A percentile compares a stretch with the other conserved stretches of the same genome.
phyloP scores from a whole-genome alignment of 768 basidiomycete genomes.

The Mycena capillaripes region DNA sequence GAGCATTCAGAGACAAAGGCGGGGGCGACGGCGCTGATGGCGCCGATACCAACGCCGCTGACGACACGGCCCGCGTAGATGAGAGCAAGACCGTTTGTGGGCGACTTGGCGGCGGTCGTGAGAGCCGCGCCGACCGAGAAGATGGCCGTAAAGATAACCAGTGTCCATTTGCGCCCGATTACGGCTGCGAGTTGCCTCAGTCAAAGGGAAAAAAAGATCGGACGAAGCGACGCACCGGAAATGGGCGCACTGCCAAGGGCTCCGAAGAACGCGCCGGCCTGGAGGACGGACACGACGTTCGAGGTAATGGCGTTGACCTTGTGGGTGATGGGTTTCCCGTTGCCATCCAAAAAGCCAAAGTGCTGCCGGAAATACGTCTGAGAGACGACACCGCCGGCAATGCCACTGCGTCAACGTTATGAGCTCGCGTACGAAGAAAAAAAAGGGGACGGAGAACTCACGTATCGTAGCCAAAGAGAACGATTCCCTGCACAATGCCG shows the following conservation, averaged over 20 bases:
- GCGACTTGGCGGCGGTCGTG: conserved; percentile 71
- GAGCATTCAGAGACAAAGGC: conserved; percentile 90
- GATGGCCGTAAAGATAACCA: conserved; percentile 71
- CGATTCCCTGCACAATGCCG: conserved; percentile 4
- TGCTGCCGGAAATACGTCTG: conserved; percentile 70
- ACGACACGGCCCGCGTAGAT: conserved; percentile 89
- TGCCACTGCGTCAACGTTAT: conserved; percentile 37
- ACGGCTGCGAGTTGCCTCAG: conserved; percentile 52
- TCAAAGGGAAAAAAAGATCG: neutral
- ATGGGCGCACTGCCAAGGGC: conserved; percentile 80
- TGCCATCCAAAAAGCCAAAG: conserved; percentile 69
- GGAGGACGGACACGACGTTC: conserved; percentile 91
- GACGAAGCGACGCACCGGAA: conserved; percentile 61
- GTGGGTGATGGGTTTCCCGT: conserved; percentile 56
- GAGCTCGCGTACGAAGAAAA: neutral
- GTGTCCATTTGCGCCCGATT: conserved; percentile 76
- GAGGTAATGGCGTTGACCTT: conserved; percentile 48
- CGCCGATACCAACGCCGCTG: conserved; percentile 87
- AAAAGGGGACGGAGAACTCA: conserved; percentile 44
- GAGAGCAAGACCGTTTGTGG: conserved; percentile 67
- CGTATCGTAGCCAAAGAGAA: conserved; percentile 68
- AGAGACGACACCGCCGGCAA: conserved; percentile 79
- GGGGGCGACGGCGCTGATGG: conserved; percentile 85
- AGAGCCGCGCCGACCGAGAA: conserved; percentile 84
- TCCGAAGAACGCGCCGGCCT: conserved; percentile 92